Evolutionary conservation across 108 stramenopile species (phyloP).

Genomic region (Cyclotella kingstonii): DNA sequence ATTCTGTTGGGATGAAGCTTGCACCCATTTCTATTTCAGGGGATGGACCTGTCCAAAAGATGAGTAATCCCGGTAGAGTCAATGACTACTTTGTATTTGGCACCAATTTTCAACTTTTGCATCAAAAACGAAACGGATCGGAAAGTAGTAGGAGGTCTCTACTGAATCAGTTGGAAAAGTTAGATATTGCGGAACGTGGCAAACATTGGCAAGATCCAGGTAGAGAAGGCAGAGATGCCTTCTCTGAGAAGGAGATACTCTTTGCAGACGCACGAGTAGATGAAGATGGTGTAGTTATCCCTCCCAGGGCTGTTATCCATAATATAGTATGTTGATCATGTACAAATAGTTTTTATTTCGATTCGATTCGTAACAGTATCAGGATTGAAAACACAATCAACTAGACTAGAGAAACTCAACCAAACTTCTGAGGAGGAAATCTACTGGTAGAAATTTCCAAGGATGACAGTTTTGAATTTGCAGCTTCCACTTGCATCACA

Average conservation of each 20-base stretch:
- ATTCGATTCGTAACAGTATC: too few species aligned
- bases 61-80: constrained; percentile 42
- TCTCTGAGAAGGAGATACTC: background rate
- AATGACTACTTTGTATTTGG: constrained; percentile 49
- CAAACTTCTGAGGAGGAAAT: too few species aligned
- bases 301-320: constrained; percentile 9
- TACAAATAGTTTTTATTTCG: too few species aligned
- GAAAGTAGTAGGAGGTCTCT: background rate
- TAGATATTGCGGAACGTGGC: constrained; percentile 9
- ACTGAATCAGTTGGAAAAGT: constrained; percentile 2
- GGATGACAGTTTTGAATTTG: too few species aligned
- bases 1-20: constrained; percentile 37
- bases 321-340: too few species aligned
- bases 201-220: constrained; percentile 22
- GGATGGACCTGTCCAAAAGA: constrained; percentile 24
- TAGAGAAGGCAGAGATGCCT: background rate
- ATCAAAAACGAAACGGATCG: background rate
- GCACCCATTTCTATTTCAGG: constrained; percentile 35
- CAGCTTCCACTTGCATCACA: too few species aligned
- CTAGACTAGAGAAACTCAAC: too few species aligned
- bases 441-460: too few species aligned
- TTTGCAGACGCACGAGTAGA: constrained; percentile 9
- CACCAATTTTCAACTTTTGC: too few species aligned
- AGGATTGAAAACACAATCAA: too few species aligned
- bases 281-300: constrained; percentile 34